Conservation (phyloP, 192 early-diverging fungal genomes). For the Entophlyctis luteolus region DNA sequence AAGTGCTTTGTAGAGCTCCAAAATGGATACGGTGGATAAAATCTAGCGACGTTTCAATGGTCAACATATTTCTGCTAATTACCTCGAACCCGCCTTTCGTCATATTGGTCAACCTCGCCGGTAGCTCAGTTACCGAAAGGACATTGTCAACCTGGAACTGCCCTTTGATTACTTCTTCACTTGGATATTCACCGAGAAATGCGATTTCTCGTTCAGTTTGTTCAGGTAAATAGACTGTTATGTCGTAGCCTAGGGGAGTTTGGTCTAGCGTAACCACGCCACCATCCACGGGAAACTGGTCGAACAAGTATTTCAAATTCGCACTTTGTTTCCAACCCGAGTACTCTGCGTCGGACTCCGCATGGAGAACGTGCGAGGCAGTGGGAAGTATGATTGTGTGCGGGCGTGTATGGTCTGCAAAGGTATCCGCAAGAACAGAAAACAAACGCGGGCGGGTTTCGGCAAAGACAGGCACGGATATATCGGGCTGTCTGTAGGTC, state of each 20-base stretch:
- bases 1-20: slow-evolving; percentile 4
- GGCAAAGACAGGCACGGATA: not conserved
- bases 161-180: not conserved
- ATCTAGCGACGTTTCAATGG: not conserved
- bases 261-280: slow-evolving; percentile 28
- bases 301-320: slow-evolving; percentile 35
- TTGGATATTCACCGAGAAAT: slow-evolving; percentile 33
- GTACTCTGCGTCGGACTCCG: slow-evolving; percentile 37
- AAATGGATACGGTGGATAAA: not conserved
- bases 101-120: not conserved
- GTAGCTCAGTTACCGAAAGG: not conserved
- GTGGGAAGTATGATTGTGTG: slow-evolving; percentile 31
- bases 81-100: not conserved
- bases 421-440: not conserved
- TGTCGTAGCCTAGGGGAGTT: slow-evolving; percentile 5
- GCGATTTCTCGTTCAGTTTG: slow-evolving; percentile 35
- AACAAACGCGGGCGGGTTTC: slow-evolving; percentile 17
- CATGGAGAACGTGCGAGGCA: slow-evolving; percentile 27
- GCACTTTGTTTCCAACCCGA: slow-evolving; percentile 33
- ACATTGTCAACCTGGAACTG: slow-evolving; percentile 18
- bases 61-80: not conserved
- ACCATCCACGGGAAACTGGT: slow-evolving; percentile 28
- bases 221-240: slow-evolving; percentile 31
- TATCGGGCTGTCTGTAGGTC: slow-evolving; percentile 1
- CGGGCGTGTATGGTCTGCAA: not conserved